Evolutionary conservation across 1,139 yeast genomes (phyloP).

Genomic region (Sugiyamaella paludigena): DNA sequence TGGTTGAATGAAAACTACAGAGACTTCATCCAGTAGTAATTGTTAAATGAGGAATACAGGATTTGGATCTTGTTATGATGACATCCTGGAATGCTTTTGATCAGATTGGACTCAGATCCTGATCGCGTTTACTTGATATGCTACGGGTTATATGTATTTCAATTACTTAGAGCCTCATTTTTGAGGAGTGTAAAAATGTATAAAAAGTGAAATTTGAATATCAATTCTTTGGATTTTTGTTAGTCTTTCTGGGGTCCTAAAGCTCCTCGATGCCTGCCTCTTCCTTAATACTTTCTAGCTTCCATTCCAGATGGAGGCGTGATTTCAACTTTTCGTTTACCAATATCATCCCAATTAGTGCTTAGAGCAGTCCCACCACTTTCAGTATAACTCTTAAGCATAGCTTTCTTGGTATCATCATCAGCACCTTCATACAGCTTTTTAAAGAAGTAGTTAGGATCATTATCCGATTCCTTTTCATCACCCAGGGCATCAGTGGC

Average conservation of each 20-base stretch:
- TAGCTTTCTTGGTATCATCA: slow-evolving; percentile 85
- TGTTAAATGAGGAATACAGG: no score
- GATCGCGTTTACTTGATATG: no score
- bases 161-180: background rate
- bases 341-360: slow-evolving; percentile 93
- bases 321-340: slow-evolving; percentile 61
- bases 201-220: background rate
- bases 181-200: no score
- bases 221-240: background rate
- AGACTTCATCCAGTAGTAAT: no score
- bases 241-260: slow-evolving; percentile 7
- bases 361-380: slow-evolving; percentile 92
- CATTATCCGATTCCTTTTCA: slow-evolving; percentile 37
- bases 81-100: no score
- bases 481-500: slow-evolving; percentile 50
- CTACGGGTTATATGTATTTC: background rate
- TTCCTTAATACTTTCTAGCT: slow-evolving; percentile 31
- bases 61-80: no score
- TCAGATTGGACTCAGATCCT: no score
- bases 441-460: slow-evolving; percentile 71
- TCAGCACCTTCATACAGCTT: slow-evolving; percentile 75
- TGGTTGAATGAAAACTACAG: no score
- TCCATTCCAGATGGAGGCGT: slow-evolving; percentile 66
- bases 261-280: slow-evolving; percentile 1
- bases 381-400: slow-evolving; percentile 95